Conservation (phyloP, 2,329 filamentous ascomycete species). For the Clonostachys byssicola region DNA sequence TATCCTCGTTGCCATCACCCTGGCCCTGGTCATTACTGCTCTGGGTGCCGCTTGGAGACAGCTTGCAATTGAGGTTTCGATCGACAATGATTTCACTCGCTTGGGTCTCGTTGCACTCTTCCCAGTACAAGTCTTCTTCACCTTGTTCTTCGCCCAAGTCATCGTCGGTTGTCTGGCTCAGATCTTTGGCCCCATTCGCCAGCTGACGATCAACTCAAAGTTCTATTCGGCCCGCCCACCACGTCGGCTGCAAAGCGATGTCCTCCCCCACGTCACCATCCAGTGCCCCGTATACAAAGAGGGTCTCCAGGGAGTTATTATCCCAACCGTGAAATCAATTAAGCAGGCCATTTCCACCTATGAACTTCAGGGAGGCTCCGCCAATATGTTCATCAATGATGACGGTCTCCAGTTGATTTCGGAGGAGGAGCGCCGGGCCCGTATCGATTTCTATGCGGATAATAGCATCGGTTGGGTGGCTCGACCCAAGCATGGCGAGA, state of each 20-base stretch:
- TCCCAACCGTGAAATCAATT: constrained; percentile 72
- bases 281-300: constrained; percentile 90
- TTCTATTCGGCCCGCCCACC: constrained; percentile 75
- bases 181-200: constrained; percentile 69
- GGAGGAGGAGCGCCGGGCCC: constrained; percentile 56
- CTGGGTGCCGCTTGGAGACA: constrained; percentile 68
- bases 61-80: constrained; percentile 62
- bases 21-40: constrained; percentile 60
- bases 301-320: constrained; percentile 69
- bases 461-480: constrained; percentile 69
- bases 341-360: constrained; percentile 76
- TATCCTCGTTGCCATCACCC: constrained; percentile 61
- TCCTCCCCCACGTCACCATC: constrained; percentile 72
- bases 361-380: constrained; percentile 72
- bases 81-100: constrained; percentile 59
- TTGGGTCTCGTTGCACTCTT: constrained; percentile 62
- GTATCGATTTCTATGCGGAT: constrained; percentile 65
- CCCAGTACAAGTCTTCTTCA: constrained; percentile 76
- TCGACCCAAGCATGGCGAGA: constrained; percentile 58
- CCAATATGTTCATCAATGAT: constrained; percentile 74
- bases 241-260: constrained; percentile 48
- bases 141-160: constrained; percentile 76
- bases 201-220: constrained; percentile 72
- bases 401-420: constrained; percentile 67
- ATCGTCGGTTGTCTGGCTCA: constrained; percentile 73